Evolutionary conservation across 2,329 filamentous ascomycete species (phyloP).

Genomic region (Exophiala alcalophila): DNA sequence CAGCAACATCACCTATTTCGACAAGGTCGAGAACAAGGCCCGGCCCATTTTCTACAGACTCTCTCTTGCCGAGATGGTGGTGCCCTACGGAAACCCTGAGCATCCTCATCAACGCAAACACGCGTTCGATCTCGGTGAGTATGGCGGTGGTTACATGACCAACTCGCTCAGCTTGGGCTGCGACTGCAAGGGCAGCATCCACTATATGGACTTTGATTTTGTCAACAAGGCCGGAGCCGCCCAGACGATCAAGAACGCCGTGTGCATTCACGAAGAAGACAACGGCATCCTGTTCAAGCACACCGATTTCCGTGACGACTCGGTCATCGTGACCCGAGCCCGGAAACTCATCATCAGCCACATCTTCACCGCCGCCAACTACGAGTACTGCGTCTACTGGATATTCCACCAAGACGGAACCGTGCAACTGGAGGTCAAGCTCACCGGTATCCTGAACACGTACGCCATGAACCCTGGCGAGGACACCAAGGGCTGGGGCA

Average conservation of each 20-base stretch:
- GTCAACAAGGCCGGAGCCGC: slow-evolving; percentile 61
- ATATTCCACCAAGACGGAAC: slow-evolving; percentile 90
- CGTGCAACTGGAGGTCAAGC: slow-evolving; percentile 84
- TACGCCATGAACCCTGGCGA: slow-evolving; percentile 78
- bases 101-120: slow-evolving; percentile 50
- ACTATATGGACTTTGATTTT: slow-evolving; percentile 86
- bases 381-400: slow-evolving; percentile 88
- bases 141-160: slow-evolving; percentile 50
- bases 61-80: slow-evolving; percentile 90
- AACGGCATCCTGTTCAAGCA: slow-evolving; percentile 91
- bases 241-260: slow-evolving; percentile 83
- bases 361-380: slow-evolving; percentile 93
- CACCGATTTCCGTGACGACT: slow-evolving; percentile 88
- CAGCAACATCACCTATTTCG: slow-evolving; percentile 85
- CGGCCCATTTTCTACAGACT: slow-evolving; percentile 84
- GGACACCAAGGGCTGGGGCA: slow-evolving; percentile 83
- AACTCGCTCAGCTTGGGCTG: slow-evolving; percentile 47
- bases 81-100: slow-evolving; percentile 62
- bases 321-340: slow-evolving; percentile 77
- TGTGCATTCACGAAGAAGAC: slow-evolving; percentile 95
- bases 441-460: slow-evolving; percentile 90
- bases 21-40: slow-evolving; percentile 64
- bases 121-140: slow-evolving; percentile 48
- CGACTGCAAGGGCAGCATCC: slow-evolving; percentile 80
- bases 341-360: slow-evolving; percentile 85